Conservation (phyloP, 2,329 filamentous ascomycete species). For the Didymella segeticola region DNA sequence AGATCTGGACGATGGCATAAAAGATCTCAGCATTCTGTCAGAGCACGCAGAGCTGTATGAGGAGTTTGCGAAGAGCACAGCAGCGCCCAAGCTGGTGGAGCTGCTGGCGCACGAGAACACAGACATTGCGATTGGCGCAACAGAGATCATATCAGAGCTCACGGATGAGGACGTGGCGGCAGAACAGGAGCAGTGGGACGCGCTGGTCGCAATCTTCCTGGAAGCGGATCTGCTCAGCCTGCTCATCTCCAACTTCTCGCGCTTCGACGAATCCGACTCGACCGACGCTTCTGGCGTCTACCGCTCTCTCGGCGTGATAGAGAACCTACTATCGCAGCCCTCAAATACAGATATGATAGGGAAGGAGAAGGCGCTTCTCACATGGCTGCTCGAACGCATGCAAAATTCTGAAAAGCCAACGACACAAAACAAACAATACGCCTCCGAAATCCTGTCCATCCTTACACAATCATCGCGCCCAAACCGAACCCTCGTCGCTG, state of each 20-base stretch:
- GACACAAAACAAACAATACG: slow-evolving; percentile 93
- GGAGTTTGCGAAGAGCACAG: slow-evolving; percentile 79
- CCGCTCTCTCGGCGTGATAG: slow-evolving; percentile 79
- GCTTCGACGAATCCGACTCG: slow-evolving; percentile 76
- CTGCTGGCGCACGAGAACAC: slow-evolving; percentile 94
- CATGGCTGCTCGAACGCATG: slow-evolving; percentile 80
- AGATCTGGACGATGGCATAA: slow-evolving; percentile 88
- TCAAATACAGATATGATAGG: slow-evolving; percentile 75
- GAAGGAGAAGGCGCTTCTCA: slow-evolving; percentile 69
- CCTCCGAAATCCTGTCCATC: slow-evolving; percentile 89
- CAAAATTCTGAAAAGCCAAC: slow-evolving; percentile 71
- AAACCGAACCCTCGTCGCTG: slow-evolving; percentile 69
- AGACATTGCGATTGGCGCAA: slow-evolving; percentile 89
- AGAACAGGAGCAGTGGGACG: slow-evolving; percentile 80
- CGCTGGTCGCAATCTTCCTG: slow-evolving; percentile 68
- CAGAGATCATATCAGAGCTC: slow-evolving; percentile 88
- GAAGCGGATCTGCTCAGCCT: slow-evolving; percentile 75
- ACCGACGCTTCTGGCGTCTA: slow-evolving; percentile 86
- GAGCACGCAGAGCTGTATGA: slow-evolving; percentile 85
- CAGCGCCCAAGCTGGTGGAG: slow-evolving; percentile 75
- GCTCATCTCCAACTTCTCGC: slow-evolving; percentile 76
- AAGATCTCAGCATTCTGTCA: slow-evolving; percentile 78
- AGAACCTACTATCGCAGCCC: slow-evolving; percentile 80
- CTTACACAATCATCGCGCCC: slow-evolving; percentile 76
- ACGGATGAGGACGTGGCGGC: slow-evolving; percentile 92